Base-by-base conservation (phyloP, 1,284 basidiomycete species). In the Pisolithus thermaeus region DNA sequence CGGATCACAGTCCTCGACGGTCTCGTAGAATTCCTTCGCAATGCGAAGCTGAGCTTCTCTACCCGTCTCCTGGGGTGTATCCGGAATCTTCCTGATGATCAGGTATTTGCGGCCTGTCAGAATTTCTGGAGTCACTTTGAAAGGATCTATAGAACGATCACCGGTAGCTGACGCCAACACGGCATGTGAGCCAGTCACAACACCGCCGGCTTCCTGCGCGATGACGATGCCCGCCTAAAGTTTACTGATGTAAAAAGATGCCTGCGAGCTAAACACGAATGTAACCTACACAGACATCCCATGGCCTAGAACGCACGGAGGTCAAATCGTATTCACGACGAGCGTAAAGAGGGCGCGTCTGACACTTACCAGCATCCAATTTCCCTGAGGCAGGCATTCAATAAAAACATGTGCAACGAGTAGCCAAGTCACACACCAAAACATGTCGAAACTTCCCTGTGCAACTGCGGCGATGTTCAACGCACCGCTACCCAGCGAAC, bases 71-170 rank as follows among this genome's bases (percentile, higher is more conserved):
- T 64, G 70, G 61, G 70, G 64, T 3, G 80, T 74, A 54, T 80
- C 82, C 0, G 76, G 77, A 47, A 91, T 82, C 1, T 76, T 80
- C 20, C 87, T 73, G 47, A 97, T 77, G 37, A 94, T 84, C 46
- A 95, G 75, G 66, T 95, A 92, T 68, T 95, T 96, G 59, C 93
- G 79, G 2, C 92, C 91, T 3, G 80, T 84, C 35, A 97, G 73
- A 20, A 95, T 73, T 25, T 81, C 80, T 49, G 89, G 81, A 7
- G 78, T 82, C 7, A 91, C 79, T 39, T 73, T 74, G 47, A 83
- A 80, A 3, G 67, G 61, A 52, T 69, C 65, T 2, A 59, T 55
- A 8, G 42, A 43, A 27, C 27, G 14, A 43, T 62, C 61, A 9
- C 61, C 58, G 7, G 63, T 75, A 53, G 67, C 77, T 73, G 57